Evolutionary conservation across 2,329 filamentous ascomycete species (phyloP), one percentile per base, ranked within the genome.

Genomic region (Aspergillus quadrilineatus): DNA sequence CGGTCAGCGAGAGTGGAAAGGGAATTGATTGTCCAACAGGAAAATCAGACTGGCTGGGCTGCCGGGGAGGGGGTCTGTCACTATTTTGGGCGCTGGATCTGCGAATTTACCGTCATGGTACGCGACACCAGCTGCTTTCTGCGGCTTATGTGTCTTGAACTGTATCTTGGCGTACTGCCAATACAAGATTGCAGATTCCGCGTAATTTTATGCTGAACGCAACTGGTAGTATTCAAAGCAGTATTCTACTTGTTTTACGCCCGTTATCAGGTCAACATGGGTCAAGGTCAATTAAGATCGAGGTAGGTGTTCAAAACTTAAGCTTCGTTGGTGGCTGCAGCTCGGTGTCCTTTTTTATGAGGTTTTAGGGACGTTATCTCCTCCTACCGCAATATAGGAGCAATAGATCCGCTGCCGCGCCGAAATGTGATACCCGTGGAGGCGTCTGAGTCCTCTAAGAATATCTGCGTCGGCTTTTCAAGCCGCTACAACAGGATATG

Each of bases 1-100:
- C 60, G 50, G 63, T 59, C 57, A 58, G 60, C 56, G 26, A 41
- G 47, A 29, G 57, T 63, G 59, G 65, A 67, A 65, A 67, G 59
- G 62, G 63, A 62, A 66, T 60, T 50, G 63, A 66, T 66, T 65
- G 62, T 49, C 53, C 53, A 51, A 64, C 60, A 65, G 59, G 63
- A 66, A 67, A 65, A 65, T 62, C 50, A 42, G 37, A 60, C 63
- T 66, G 61, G 61, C 58, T 59, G 64, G 59, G 59, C 47, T 50
- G 61, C 56, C 49, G 41, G 34, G 14, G 55, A 55, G 55, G 59
- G 59, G 56, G 56, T 47, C 56, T 56, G 65, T 65, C 63, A 63
- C 67, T 69, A 69, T 69, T 69, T 69, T 69, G 65, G 65, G 66
- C 61, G 59, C 59, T 60, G 58, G 55, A 61, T 59, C 56, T 62